These are phyloP conservation scores for Scheffersomyces stipitis DNA, from an alignment of 805 yeast species.

Conservation along the genomic window DNA sequence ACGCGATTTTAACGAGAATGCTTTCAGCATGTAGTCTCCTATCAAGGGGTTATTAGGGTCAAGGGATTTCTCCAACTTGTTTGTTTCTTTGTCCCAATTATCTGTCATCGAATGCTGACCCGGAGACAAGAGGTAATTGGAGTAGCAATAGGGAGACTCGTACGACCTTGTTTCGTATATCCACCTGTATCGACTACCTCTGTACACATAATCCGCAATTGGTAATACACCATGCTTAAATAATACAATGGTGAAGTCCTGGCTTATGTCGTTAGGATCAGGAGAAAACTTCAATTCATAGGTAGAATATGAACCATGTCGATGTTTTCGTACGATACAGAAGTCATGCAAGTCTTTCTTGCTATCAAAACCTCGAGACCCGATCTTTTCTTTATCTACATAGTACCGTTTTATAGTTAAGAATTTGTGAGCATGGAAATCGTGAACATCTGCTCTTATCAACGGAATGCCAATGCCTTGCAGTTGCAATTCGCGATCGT, in stretches of 20 bases:
- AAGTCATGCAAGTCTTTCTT: conserved; percentile 3
- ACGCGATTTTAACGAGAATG: neutral
- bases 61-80: conserved; percentile 12
- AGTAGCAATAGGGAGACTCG: neutral
- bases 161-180: conserved; percentile 2
- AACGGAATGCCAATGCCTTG: neutral
- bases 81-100: conserved; percentile 5
- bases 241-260: conserved; percentile 1
- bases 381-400: neutral
- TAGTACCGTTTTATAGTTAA: neutral
- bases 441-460: neutral
- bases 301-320: neutral
- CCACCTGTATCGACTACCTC: conserved; percentile 7
- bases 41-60: neutral
- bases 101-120: conserved; percentile 5
- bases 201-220: conserved; percentile 7
- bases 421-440: conserved; percentile 1
- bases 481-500: neutral
- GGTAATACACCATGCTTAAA: conserved; percentile 8
- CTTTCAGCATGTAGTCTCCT: neutral
- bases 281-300: conserved; percentile 1
- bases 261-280: neutral
- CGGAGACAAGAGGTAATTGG: neutral
- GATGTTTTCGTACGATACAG: conserved; percentile 1
- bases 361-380: conserved; percentile 1